phyloP scores from a whole-genome alignment of 176 grass and related monocot genomes.

The Cymbopogon citratus region DNA sequence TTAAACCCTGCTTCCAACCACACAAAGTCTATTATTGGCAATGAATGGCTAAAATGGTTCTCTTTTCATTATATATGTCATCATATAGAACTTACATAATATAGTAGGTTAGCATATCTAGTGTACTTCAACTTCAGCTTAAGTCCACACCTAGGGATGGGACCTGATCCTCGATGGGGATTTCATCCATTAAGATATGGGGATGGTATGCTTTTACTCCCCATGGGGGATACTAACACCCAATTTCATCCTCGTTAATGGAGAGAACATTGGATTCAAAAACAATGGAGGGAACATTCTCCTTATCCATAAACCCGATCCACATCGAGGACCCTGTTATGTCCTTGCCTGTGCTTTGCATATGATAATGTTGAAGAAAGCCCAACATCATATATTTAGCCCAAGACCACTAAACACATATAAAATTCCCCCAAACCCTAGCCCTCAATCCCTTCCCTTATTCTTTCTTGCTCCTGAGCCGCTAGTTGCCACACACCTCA shows the following conservation, averaged over 20 bases:
- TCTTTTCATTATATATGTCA: not conserved
- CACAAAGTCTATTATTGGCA: not conserved
- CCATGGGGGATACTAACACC: not conserved
- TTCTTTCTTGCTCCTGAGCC: not conserved
- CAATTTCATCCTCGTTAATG: not conserved
- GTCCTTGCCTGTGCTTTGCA: too few species aligned
- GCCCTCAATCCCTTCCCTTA: not conserved
- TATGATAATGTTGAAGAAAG: not conserved
- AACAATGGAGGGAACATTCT: too few species aligned
- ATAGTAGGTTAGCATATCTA: not conserved
- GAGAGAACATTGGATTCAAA: too few species aligned
- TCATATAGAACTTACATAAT: not conserved
- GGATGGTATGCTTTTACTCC: not conserved
- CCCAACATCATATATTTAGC: not conserved
- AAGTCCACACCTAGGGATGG: not conserved
- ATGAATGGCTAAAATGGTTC: not conserved
- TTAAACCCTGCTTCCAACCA: too few species aligned
- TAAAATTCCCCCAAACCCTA: not conserved
- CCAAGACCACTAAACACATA: not conserved
- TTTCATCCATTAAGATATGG: too few species aligned
- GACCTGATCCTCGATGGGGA: fast-evolving
- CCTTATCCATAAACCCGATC: not conserved
- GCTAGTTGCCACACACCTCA: too few species aligned
- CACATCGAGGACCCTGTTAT: too few species aligned
- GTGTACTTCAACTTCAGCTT: not conserved